Conservation (phyloP, 805 yeast genomes). For the Metschnikowia drakensbergensis region DNA sequence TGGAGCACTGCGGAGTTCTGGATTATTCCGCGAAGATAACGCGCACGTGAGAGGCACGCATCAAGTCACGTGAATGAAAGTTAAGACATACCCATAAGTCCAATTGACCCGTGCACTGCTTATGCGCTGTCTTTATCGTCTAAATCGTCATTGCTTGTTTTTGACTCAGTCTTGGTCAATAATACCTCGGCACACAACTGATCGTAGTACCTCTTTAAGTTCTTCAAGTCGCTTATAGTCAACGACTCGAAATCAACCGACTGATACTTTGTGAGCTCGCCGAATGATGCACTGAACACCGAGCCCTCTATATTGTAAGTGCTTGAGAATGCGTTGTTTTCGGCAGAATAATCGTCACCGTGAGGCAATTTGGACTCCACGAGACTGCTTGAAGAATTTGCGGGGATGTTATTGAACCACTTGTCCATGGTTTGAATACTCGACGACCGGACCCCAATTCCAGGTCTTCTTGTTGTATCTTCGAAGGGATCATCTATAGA, state of each 20-base stretch:
- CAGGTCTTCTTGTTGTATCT: constrained; percentile 21
- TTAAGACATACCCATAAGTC: not conserved
- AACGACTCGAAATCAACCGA: constrained; percentile 34
- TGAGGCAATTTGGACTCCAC: constrained; percentile 3
- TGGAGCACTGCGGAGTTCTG: not conserved
- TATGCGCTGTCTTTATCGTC: not conserved
- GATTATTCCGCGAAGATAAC: constrained; percentile 3
- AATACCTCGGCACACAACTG: constrained; percentile 30
- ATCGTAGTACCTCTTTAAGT: constrained; percentile 34
- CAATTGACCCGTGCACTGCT: not conserved
- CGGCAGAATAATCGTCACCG: constrained; percentile 3
- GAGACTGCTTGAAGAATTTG: constrained; percentile 4
- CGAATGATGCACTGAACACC: constrained; percentile 19
- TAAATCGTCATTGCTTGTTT: constrained; percentile 16
- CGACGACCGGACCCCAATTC: constrained; percentile 32
- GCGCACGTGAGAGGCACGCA: not conserved
- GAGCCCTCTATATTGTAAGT: constrained; percentile 21
- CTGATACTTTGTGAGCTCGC: constrained; percentile 32
- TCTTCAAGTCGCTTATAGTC: constrained; percentile 32
- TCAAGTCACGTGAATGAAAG: not conserved
- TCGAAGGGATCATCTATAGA: constrained; percentile 23
- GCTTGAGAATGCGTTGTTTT: constrained; percentile 8
- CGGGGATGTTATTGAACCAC: constrained; percentile 37
- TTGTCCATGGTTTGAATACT: constrained; percentile 42
- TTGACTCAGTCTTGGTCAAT: constrained; percentile 12